phyloP scores from a whole-genome alignment of 164 flowering plant genomes.

The Platanus orientalis region DNA sequence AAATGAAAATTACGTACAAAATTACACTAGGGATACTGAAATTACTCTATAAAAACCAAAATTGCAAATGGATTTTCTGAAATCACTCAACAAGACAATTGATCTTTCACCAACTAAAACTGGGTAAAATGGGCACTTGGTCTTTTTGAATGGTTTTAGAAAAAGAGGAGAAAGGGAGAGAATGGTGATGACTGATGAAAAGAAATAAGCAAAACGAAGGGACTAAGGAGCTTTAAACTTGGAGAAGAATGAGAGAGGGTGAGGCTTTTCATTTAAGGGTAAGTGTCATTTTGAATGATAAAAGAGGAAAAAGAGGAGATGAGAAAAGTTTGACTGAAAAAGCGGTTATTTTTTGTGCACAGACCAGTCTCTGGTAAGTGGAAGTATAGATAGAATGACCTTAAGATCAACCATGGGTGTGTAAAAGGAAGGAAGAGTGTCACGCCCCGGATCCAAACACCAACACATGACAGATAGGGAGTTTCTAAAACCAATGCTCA shows the following conservation, averaged over 20 bases:
- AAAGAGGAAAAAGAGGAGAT: background rate
- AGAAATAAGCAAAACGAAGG: background rate
- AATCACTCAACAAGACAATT: background rate
- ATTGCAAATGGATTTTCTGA: no score
- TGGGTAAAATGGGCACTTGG: conserved; percentile 12
- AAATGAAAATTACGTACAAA: no score
- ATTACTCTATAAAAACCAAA: no score
- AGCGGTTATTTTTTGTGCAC: conserved; percentile 7
- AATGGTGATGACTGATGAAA: background rate
- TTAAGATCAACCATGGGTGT: no score
- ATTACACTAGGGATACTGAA: no score
- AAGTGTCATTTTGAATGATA: background rate
- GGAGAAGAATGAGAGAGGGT: background rate
- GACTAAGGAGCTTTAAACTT: background rate
- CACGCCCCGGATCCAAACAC: no score
- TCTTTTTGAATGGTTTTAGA: background rate
- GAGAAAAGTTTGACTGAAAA: conserved; percentile 27
- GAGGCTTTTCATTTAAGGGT: conserved; percentile 5
- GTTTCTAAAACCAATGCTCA: no score
- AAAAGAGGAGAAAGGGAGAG: no score
- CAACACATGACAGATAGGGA: no score
- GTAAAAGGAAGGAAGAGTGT: no score
- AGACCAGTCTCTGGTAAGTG: conserved; percentile 46
- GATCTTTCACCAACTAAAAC: background rate
- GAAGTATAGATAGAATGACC: conserved; percentile 2